Evolutionary conservation across 768 basidiomycete species (phyloP), one percentile per base, ranked within the genome.

Genomic region (Pholiota conissans): DNA sequence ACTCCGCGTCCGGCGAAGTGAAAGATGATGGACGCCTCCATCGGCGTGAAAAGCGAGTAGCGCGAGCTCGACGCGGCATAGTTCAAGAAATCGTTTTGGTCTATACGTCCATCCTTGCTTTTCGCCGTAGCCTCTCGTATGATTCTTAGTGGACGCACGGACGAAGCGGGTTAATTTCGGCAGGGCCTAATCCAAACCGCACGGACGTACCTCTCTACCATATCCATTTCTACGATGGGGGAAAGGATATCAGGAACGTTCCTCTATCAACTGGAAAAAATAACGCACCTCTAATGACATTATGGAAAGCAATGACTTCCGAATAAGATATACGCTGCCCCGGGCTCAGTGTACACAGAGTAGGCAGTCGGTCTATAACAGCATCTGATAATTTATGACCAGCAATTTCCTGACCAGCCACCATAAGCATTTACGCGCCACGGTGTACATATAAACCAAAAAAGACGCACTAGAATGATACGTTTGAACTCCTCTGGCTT

Each of bases 21-120:
- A 77, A 98, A 99, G 66, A 99, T 87, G 67, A 98, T 97, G 52
- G 90, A 85, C n/a, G 91, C 93, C 72, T 98, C 96, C 92, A 98
- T 96, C 3, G 96, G 96, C 0, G 94, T 95, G 73, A 98, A 98
- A 52, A 96, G 82, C 35, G 93, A 90, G 72, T 98, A 98, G 34
- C 96, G 90, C 63, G 95, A 93, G 63, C 79, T 89, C 32, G 87
- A 83, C 26, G 91, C 87, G 13, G 94, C 84, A 70, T 97, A 79
- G 70, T 98, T 90, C 57, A 96, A 80, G 74, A 99, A 98, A 73
- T 98, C 97, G n/a, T 86, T 84, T 68, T 94, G 87, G 72, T 93
- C 90, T 76, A 99, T 98, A 51, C 94, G 89, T 5, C 96, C 96
- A 66, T 99, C 97, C 70, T 91, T 95, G 58, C 89, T 90, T 72